Base-by-base conservation (phyloP, 78 protist genomes). In the Planoprotostelium fungivorum region DNA sequence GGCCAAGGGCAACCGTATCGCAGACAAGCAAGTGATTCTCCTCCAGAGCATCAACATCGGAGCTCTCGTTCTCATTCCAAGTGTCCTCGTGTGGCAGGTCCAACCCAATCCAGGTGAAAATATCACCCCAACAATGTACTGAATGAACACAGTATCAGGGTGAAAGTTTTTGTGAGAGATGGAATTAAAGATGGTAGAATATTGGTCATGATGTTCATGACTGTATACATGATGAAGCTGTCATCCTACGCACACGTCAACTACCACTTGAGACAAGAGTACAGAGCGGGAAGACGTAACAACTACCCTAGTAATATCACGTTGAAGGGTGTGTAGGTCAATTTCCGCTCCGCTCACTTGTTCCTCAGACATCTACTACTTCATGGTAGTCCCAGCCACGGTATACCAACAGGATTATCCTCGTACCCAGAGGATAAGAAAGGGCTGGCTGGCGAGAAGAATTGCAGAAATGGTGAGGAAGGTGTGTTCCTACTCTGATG, bases 331-430 rank as follows among this genome's bases (percentile, higher is more conserved):
- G 85, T 31, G 86, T 73, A 1, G 0, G 5, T 89, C 35, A 9
- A 38, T 63, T 34, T 34, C n/a, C n/a, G n/a, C n/a, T n/a, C n/a
- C n/a, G 31, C 16, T 28, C 29, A 34, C 38, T 16, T 36, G 10
- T 84, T 28, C 1, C n/a, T n/a, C 34, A 90, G 92, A 35, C 37
- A 39, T 87, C 23, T 92, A 92, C 84, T 88, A 91, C 91, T 87
- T 87, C 87, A 63, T 94, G 95, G 86, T 90, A 1, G 89, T 87
- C 0, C 95, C 95, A 85, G 90, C 95, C 0, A 63, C 90, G 28
- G 91, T 90, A 25, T 93, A 93, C 84, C 93, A 90, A 37, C 88
- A 85, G 1, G 29, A 34, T 0, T 93, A 93, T 87, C 95, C 95
- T 86, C 86, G 95, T 39, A 90, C 95, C 0, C 86, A 37, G 83